phyloP scores from a whole-genome alignment of 192 early-diverging fungal species.

The Coemansia sp. region DNA sequence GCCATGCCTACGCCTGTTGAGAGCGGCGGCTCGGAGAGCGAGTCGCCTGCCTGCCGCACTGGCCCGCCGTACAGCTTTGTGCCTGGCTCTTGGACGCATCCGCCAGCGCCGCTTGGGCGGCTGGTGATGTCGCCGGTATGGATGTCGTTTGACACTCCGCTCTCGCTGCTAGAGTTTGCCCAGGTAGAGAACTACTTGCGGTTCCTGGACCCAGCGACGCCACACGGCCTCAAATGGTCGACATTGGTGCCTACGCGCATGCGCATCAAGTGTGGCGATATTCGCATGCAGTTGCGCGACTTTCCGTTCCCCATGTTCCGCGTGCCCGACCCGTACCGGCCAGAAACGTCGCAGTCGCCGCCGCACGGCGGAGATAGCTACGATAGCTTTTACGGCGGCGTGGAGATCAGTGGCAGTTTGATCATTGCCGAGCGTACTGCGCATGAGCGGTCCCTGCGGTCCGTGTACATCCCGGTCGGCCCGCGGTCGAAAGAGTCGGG shows the following conservation, averaged over 20 bases:
- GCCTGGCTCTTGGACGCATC: slow-evolving; percentile 52
- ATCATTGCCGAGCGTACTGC: slow-evolving; percentile 51
- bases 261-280: slow-evolving; percentile 51
- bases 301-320: slow-evolving; percentile 57
- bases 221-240: slow-evolving; percentile 46
- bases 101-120: slow-evolving; percentile 38
- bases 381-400: slow-evolving; percentile 39
- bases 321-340: slow-evolving; percentile 52
- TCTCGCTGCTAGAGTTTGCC: slow-evolving; percentile 44
- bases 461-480: slow-evolving; percentile 46
- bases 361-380: slow-evolving; percentile 20
- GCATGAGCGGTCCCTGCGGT: slow-evolving; percentile 42
- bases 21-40: background rate
- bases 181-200: slow-evolving; percentile 54
- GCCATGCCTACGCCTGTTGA: slow-evolving; percentile 20
- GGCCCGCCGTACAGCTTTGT: slow-evolving; percentile 44
- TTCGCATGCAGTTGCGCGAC: slow-evolving; percentile 54
- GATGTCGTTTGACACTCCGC: slow-evolving; percentile 48
- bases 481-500: slow-evolving; percentile 36
- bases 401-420: slow-evolving; percentile 49
- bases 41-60: slow-evolving; percentile 24
- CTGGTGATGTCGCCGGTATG: slow-evolving; percentile 49
- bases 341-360: slow-evolving; percentile 8
- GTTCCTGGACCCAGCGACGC: slow-evolving; percentile 53
- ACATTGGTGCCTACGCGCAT: slow-evolving; percentile 52